Percentiles rank a stretch among this genome's conserved stretches.
phyloP scores from a whole-genome alignment of 225 moss, liverwort and hornwort species.

The Straminergon stramineum region DNA sequence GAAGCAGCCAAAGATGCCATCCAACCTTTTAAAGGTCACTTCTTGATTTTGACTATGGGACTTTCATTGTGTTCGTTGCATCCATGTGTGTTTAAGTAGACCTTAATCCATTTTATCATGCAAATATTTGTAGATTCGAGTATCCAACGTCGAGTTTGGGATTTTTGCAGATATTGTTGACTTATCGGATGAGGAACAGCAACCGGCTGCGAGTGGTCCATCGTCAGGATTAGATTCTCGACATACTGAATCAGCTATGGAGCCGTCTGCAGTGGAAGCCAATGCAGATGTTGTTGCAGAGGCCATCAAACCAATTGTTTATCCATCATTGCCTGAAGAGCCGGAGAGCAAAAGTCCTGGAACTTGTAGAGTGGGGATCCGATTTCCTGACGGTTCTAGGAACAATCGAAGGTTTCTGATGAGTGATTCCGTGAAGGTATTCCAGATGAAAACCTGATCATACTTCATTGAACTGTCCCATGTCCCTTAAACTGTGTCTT shows the following conservation, averaged over 20 bases:
- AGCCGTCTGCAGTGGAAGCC: constrained; percentile 17
- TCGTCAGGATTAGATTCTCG: constrained; percentile 29
- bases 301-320: constrained; percentile 22
- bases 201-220: constrained; percentile 34
- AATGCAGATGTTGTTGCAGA: constrained; percentile 21
- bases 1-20: constrained; percentile 40
- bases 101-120: background rate
- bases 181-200: constrained; percentile 58
- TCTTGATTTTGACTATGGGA: background rate
- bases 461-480: background rate
- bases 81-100: background rate
- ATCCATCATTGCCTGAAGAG: constrained; percentile 71
- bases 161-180: constrained; percentile 31
- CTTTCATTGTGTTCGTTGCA: background rate
- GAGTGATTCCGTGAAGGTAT: constrained; percentile 85
- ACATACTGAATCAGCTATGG: constrained; percentile 12
- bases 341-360: constrained; percentile 49
- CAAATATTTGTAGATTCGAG: background rate
- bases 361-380: constrained; percentile 78
- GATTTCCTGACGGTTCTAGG: constrained; percentile 85
- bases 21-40: constrained; percentile 26
- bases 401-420: constrained; percentile 76
- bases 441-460: background rate
- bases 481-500: background rate
- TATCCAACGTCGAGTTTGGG: background rate